Evolutionary conservation across 306 rosid species (phyloP), one percentile per base, ranked within the genome.

Genomic region (Castanea sativa): DNA sequence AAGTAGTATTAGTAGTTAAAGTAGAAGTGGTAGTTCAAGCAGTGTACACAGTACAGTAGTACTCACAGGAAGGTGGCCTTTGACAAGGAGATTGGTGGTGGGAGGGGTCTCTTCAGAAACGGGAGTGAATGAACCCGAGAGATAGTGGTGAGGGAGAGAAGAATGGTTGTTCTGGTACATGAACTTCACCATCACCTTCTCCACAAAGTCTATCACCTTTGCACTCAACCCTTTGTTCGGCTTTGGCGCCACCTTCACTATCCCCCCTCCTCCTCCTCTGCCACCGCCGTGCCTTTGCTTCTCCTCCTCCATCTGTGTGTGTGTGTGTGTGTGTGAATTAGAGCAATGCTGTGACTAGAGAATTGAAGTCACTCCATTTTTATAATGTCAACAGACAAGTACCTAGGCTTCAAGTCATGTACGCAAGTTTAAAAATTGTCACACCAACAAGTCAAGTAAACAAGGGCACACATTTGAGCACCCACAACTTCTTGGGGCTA

Each of bases 11-110:
- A 12, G 53, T 49, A 49, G 16, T 49, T 49, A 13, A 38, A 38
- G 11, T 38, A 8, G 45, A 38, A 38, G 45, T 38, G 8, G 3
- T 2, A 38, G 45, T 38, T 7, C 7, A 7, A 38, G 45, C 45
- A 2, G 45, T 38, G 45, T 2, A 7, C 53, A 13, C 15, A 49
- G 1, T 49, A 13, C 2, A 4, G 11, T 16, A 19, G 14, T n/a
- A 88, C 88, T 73, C 77, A 95, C 99, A 73, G 98, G 99, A 23
- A 95, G 96, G 78, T 68, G n/a, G 2, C 99, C 99, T 70, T 76
- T 73, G 19, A 95, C 87, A 19, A 72, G 80, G 55, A 95, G 98
- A 61, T 91, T 77, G 75, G 30, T 83, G 23, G 85, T 81, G 11
- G 97, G 98, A 81, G 98, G 94, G 18, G 97, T 91, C 70, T 95